Conservation (phyloP, 352 stramenopile genomes). For the Phytopythium mirpurense region DNA sequence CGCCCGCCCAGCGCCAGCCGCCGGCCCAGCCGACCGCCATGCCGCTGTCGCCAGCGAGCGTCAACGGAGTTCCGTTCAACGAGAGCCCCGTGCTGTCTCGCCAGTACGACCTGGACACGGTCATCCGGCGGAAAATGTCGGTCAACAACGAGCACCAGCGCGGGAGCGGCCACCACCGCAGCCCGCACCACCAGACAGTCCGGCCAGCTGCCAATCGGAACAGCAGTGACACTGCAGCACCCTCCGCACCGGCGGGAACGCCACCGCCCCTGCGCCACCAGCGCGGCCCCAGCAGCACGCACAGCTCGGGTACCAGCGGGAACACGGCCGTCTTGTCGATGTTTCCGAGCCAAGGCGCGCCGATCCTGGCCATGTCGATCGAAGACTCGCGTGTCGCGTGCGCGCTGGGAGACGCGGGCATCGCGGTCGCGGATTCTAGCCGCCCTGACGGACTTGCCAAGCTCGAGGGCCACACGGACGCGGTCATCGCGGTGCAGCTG, state of each 20-base stretch:
- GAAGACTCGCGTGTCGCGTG: constrained; percentile 44
- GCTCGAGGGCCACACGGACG: constrained; percentile 55
- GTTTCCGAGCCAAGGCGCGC: constrained; percentile 15
- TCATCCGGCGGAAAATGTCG: constrained; percentile 79
- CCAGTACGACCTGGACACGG: constrained; percentile 73
- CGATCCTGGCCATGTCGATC: constrained; percentile 54
- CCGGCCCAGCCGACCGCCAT: background rate
- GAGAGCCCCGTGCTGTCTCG: constrained; percentile 37
- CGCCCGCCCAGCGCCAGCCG: background rate
- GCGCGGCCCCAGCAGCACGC: background rate
- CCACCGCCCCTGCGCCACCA: constrained; percentile 1
- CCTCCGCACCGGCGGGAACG: background rate
- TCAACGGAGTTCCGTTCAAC: constrained; percentile 10
- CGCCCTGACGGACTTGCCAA: constrained; percentile 23
- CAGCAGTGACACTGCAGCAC: background rate
- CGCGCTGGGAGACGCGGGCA: constrained; percentile 31
- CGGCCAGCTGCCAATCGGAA: background rate
- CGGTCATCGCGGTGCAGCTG: constrained; percentile 51
- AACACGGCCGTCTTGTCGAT: constrained; percentile 5
- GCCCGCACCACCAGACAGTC: background rate
- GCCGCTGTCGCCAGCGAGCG: background rate
- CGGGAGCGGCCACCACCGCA: background rate
- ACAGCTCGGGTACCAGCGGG: background rate
- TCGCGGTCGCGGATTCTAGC: constrained; percentile 37
- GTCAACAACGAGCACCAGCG: constrained; percentile 29